Conservation (phyloP, 2,329 filamentous ascomycete genomes). For the Xylaria sp. region DNA sequence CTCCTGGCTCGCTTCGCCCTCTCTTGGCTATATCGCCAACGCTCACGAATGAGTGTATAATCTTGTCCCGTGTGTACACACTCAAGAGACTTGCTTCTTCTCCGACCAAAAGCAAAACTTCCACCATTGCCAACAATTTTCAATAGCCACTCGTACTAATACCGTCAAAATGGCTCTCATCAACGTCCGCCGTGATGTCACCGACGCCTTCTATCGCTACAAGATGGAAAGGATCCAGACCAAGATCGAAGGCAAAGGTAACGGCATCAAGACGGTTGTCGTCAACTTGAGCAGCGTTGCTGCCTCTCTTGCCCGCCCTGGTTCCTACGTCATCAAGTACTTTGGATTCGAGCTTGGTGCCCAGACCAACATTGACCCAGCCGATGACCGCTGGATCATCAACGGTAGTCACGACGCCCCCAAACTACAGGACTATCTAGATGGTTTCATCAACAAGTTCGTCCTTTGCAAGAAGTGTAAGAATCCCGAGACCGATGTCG, state of each 20-base stretch:
- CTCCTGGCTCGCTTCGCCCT: constrained; percentile 55
- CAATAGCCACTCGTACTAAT: constrained; percentile 42
- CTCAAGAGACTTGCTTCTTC: constrained; percentile 41
- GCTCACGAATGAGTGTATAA: constrained; percentile 48
- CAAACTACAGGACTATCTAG: constrained; percentile 97
- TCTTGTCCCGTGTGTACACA: constrained; percentile 36
- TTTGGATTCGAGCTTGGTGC: constrained; percentile 99
- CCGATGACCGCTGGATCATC: constrained; percentile 99
- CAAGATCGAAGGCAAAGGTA: constrained; percentile 99
- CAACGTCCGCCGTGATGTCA: constrained; percentile 98
- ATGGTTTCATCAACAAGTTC: constrained; percentile 98
- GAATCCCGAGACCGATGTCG: constrained; percentile 97
- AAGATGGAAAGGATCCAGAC: constrained; percentile 99
- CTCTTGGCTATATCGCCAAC: constrained; percentile 48
- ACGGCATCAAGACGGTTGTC: constrained; percentile 99
- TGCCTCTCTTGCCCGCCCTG: constrained; percentile 88
- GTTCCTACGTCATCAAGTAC: constrained; percentile 98
- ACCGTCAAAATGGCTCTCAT: constrained; percentile 89
- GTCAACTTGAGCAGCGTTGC: constrained; percentile 97
- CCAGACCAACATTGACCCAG: constrained; percentile 96
- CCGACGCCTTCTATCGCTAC: constrained; percentile 99
- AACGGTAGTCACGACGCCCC: constrained; percentile 95
- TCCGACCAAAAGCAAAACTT: constrained; percentile 31
- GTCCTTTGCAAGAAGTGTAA: constrained; percentile 99
- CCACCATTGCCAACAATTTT: constrained; percentile 32